These are phyloP conservation scores for Goffeauzyma gilvescens DNA, from an alignment of 768 basidiomycete species.

Conservation along the genomic window DNA sequence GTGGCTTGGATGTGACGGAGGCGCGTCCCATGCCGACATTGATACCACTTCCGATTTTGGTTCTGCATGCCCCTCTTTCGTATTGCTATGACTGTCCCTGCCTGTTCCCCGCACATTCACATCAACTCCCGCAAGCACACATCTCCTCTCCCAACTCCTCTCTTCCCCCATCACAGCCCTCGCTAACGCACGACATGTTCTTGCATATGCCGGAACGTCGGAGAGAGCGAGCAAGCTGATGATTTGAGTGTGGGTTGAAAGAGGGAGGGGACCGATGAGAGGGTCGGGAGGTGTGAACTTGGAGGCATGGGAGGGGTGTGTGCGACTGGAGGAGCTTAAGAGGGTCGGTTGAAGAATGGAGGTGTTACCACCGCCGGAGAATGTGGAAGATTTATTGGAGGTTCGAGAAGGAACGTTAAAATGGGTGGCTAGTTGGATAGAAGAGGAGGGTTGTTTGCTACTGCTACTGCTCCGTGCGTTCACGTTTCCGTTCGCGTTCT, in stretches of 20 bases:
- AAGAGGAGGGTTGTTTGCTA: too few relatives aligned
- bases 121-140: too few relatives aligned
- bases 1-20: slow-evolving; percentile 18
- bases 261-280: slow-evolving; percentile 59
- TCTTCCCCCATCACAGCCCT: slow-evolving; percentile 47
- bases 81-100: slow-evolving; percentile 7
- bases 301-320: slow-evolving; percentile 5
- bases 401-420: too few relatives aligned
- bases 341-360: slow-evolving; percentile 27
- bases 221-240: slow-evolving; percentile 56
- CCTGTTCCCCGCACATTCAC: slow-evolving; percentile 37
- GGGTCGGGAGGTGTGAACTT: slow-evolving; percentile 15
- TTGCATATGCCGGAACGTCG: slow-evolving; percentile 59
- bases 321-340: slow-evolving; percentile 11
- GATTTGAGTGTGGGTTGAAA: slow-evolving; percentile 55
- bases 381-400: too few relatives aligned
- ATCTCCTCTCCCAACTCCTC: slow-evolving; percentile 55
- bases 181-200: slow-evolving; percentile 46
- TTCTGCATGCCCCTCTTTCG: background rate
- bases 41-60: slow-evolving; percentile 32
- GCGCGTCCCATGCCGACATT: slow-evolving; percentile 24
- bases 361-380: too few relatives aligned
- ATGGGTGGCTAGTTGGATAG: too few relatives aligned
- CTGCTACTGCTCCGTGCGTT: too few relatives aligned
- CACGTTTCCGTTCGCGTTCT: too few relatives aligned